Base-by-base conservation (phyloP, 31 red algal genomes). In the Porphyra umbilicalis region DNA sequence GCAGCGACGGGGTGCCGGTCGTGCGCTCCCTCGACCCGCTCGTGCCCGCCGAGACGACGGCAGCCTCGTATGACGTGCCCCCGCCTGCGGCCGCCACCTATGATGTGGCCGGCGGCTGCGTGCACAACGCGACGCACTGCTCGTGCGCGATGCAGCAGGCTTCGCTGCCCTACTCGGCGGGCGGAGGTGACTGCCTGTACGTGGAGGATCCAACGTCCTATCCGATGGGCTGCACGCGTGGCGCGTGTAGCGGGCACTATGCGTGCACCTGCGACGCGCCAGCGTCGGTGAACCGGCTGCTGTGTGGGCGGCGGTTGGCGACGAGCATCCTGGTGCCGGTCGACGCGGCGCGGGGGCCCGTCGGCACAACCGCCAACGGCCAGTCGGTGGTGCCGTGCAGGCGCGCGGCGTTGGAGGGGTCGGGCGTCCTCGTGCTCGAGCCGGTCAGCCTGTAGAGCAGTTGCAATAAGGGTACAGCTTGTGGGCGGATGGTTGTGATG, bases 71-170 rank as follows among this genome's bases (percentile, higher is more conserved):
- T 8, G 57, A 29, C 25, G 57, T 29, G 2, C 0, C 57, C 57
- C 57, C 57, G 4, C 25, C 25, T 1, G 13, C 14, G 14, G 57
- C 57, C 57, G 57, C 57, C 57, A n/a, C n/a, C n/a, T n/a, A n/a
- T n/a, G 57, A 71, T 0, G 11, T 83, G 18, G 81, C 77, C 33
- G 87, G 87, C 9, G 37, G 82, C 42, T 89, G 87, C 35, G 79
- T 89, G n/a, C 57, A 89, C 38, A 89, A 89, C 81, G 36, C 75
- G 15, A 89, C 87, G 74, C 87, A 89, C 76, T 89, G 87, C 44
- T 83, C 81, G 39, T 89, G 87, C 44, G 87, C 81, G 11, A 78
- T 89, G 87, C 16, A 40, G 39, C 20, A 77, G 38, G 29, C 34
- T n/a, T 30, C 35, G 81, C 39, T 79, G 79, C 57, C 57, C 20